phyloP scores from a whole-genome alignment of 2,329 filamentous ascomycete genomes.

The Fusarium sp. region DNA sequence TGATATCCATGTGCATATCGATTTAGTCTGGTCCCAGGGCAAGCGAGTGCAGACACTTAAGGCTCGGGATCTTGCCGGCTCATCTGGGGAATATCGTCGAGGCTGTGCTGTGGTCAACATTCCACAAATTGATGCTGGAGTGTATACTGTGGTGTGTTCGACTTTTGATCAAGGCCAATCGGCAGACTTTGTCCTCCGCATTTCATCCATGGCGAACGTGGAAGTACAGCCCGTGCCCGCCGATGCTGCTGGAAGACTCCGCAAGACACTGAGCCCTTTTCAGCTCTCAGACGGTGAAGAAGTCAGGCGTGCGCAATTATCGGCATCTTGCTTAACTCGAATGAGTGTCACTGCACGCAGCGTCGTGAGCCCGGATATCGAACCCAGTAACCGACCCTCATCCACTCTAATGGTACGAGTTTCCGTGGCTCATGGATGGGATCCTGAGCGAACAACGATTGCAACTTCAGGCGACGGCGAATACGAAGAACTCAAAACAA shows the following conservation, averaged over 20 bases:
- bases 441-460: slow-evolving; percentile 72
- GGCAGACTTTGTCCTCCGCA: slow-evolving; percentile 76
- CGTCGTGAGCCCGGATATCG: slow-evolving; percentile 36
- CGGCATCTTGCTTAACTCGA: slow-evolving; percentile 63
- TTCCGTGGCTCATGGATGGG: slow-evolving; percentile 76
- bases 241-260: slow-evolving; percentile 79
- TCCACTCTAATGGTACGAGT: slow-evolving; percentile 71
- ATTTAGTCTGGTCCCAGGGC: slow-evolving; percentile 81
- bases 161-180: slow-evolving; percentile 86
- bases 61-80: slow-evolving; percentile 79
- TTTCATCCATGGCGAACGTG: slow-evolving; percentile 71
- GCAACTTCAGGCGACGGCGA: slow-evolving; percentile 76
- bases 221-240: slow-evolving; percentile 69
- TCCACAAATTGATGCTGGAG: slow-evolving; percentile 69
- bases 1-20: slow-evolving; percentile 82
- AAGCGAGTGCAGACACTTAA: slow-evolving; percentile 75
- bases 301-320: slow-evolving; percentile 52
- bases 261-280: slow-evolving; percentile 66
- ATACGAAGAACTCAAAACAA: slow-evolving; percentile 73
- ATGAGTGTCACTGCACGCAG: slow-evolving; percentile 53
- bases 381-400: slow-evolving; percentile 33
- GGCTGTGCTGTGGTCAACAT: slow-evolving; percentile 78
- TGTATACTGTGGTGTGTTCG: slow-evolving; percentile 89
- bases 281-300: slow-evolving; percentile 56
- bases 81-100: slow-evolving; percentile 88